Percentiles rank a stretch among this genome's conserved stretches.
phyloP scores from a whole-genome alignment of 768 basidiomycete genomes.

The Suillus paluster region DNA sequence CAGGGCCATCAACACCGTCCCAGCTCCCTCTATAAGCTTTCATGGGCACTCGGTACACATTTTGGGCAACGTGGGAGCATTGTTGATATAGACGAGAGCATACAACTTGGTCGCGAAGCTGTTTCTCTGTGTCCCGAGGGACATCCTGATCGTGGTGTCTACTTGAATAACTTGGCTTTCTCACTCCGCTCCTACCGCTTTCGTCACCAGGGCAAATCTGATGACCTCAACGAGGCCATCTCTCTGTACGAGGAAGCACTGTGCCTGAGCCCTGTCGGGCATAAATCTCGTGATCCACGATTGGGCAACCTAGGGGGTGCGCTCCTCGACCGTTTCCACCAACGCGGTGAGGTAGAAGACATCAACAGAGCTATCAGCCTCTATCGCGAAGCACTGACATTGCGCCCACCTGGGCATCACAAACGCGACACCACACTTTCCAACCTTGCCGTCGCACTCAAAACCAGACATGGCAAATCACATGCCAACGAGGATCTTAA shows the following conservation, averaged over 20 bases:
- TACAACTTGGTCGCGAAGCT: not conserved
- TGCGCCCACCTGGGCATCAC: constrained; percentile 13
- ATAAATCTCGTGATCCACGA: not conserved
- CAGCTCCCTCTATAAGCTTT: not conserved
- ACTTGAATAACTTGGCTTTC: not conserved
- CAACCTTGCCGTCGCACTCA: constrained; percentile 22
- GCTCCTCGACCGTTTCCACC: not conserved
- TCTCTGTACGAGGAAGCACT: not conserved
- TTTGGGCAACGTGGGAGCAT: not conserved
- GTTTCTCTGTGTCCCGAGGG: not conserved
- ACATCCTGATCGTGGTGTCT: not conserved
- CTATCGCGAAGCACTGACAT: constrained; percentile 5
- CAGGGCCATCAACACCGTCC: not conserved
- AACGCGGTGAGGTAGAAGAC: not conserved
- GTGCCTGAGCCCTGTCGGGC: not conserved
- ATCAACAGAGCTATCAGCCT: constrained; percentile 12
- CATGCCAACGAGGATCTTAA: not conserved
- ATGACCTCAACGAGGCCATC: not conserved
- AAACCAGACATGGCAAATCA: not conserved
- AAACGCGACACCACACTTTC: constrained; percentile 8
- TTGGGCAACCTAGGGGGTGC: constrained; percentile 13
- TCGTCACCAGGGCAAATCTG: not conserved
- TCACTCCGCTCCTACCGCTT: not conserved
- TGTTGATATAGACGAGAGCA: not conserved
- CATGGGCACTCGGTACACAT: not conserved